Conservation (phyloP, 176 grass and related monocot genomes). For the Oryza australiensis region DNA sequence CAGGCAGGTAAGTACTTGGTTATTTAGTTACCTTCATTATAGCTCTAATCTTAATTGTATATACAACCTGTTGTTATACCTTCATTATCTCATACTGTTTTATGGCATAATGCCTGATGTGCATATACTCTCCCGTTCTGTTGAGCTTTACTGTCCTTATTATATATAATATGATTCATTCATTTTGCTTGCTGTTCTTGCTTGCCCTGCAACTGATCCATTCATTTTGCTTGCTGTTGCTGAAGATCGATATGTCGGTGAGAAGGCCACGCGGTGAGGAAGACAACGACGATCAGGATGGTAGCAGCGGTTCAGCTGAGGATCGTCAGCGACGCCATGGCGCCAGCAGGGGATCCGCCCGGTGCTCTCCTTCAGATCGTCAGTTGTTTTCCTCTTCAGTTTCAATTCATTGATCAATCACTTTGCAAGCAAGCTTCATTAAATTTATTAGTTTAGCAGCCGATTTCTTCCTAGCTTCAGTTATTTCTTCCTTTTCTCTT, state of each 20-base stretch:
- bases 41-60: too few relatives aligned
- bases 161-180: neutral
- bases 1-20: too few relatives aligned
- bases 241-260: neutral
- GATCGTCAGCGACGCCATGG: constrained; percentile 20
- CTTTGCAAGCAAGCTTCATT: too few relatives aligned
- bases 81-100: too few relatives aligned
- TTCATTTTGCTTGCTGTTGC: neutral
- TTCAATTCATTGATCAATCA: neutral
- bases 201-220: neutral
- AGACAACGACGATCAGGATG: neutral
- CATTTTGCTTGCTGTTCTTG: neutral
- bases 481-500: neutral
- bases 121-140: too few relatives aligned
- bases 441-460: neutral
- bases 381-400: neutral
- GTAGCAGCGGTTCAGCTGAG: neutral
- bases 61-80: too few relatives aligned
- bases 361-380: constrained; percentile 22
- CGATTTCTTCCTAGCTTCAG: neutral
- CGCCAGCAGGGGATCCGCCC: neutral
- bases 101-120: too few relatives aligned
- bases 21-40: too few relatives aligned
- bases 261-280: constrained; percentile 12
- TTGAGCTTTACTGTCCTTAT: neutral